phyloP scores from a whole-genome alignment of 2,329 filamentous ascomycete genomes.

The Sclerotinia trifoliorum region DNA sequence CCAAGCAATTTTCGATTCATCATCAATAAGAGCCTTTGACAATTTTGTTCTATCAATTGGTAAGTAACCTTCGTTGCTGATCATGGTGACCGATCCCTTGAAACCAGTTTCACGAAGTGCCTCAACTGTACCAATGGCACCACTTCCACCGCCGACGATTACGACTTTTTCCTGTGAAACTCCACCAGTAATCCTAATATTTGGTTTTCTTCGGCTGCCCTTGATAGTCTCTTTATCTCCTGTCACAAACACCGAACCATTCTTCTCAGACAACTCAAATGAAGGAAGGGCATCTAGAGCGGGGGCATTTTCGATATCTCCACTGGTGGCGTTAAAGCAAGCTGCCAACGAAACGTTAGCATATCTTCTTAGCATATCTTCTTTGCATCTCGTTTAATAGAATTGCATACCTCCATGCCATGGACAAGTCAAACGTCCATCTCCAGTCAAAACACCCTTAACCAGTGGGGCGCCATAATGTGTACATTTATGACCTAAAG shows the following conservation, averaged over 20 bases:
- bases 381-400: background rate
- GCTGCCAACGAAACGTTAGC: slow-evolving; percentile 50
- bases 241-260: slow-evolving; percentile 80
- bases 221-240: slow-evolving; percentile 79
- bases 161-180: slow-evolving; percentile 65
- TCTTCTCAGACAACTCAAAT: slow-evolving; percentile 77
- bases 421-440: slow-evolving; percentile 84
- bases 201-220: slow-evolving; percentile 68
- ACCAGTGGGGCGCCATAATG: slow-evolving; percentile 91
- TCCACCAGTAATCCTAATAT: slow-evolving; percentile 64
- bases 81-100: slow-evolving; percentile 74
- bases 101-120: slow-evolving; percentile 80
- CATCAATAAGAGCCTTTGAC: slow-evolving; percentile 86
- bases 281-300: slow-evolving; percentile 81
- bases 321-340: slow-evolving; percentile 86
- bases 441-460: slow-evolving; percentile 78
- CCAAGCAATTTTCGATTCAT: slow-evolving; percentile 74
- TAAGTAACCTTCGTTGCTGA: slow-evolving; percentile 79
- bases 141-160: slow-evolving; percentile 86
- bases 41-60: slow-evolving; percentile 94
- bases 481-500: slow-evolving; percentile 78
- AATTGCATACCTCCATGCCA: slow-evolving; percentile 81
- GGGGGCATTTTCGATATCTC: slow-evolving; percentile 93
- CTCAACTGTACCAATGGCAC: slow-evolving; percentile 77
- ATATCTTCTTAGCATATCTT: background rate